Evolutionary conservation across 2,329 filamentous ascomycete genomes (phyloP).

Genomic region (Nemania serpens): DNA sequence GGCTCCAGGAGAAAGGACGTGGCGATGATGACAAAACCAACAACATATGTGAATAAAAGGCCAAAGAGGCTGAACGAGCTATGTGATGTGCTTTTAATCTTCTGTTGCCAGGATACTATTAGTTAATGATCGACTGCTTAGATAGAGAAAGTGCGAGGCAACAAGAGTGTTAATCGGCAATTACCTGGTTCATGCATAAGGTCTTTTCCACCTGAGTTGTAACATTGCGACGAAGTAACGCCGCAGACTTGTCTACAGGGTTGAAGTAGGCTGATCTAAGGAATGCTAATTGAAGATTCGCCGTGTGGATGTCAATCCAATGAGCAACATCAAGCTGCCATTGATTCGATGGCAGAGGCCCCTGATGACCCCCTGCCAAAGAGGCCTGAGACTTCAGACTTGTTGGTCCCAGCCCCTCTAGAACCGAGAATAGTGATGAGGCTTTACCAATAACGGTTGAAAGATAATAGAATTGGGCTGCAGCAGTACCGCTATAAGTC

Average conservation of each 20-base stretch:
- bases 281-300: neutral
- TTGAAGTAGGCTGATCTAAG: neutral
- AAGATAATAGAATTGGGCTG: neutral
- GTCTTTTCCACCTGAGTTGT: neutral
- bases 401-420: neutral
- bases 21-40: conserved; percentile 27
- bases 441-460: neutral
- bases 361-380: neutral
- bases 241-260: neutral
- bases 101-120: no score
- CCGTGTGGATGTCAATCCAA: neutral
- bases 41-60: conserved; percentile 30
- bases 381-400: neutral
- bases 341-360: conserved; percentile 10
- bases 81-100: conserved; percentile 32
- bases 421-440: neutral
- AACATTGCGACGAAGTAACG: neutral
- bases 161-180: no score
- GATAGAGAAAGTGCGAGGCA: no score
- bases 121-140: no score
- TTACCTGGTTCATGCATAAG: no score
- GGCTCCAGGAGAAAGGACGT: conserved; percentile 31
- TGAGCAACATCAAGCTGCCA: conserved; percentile 22
- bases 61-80: conserved; percentile 38
- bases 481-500: neutral